Percentiles rank a stretch among this genome's conserved stretches.
Evolutionary conservation across 495 filamentous ascomycete genomes (phyloP).

Genomic region (Aspergillus bertholletiae): DNA sequence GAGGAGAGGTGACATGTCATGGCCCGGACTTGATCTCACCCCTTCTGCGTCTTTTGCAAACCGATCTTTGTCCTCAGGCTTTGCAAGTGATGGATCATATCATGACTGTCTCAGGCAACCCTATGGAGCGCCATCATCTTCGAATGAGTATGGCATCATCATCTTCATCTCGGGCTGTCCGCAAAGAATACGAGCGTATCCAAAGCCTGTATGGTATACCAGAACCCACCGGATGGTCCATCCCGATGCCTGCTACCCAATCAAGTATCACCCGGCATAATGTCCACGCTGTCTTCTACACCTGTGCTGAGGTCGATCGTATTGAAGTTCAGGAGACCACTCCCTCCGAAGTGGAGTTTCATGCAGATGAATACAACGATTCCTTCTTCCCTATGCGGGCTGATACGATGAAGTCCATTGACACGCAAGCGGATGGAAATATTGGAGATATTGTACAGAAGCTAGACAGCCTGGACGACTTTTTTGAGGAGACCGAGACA

Average conservation of each 20-base stretch:
- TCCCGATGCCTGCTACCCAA: conserved; percentile 87
- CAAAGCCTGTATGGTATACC: conserved; percentile 96
- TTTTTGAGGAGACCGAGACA: conserved; percentile 71
- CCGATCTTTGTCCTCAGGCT: conserved; percentile 88
- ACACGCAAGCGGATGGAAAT: conserved; percentile 70
- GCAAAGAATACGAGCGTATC: conserved; percentile 91
- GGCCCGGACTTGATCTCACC: conserved; percentile 96
- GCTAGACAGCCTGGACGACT: conserved; percentile 90
- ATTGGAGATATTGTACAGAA: conserved; percentile 85
- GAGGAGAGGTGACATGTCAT: conserved; percentile 82
- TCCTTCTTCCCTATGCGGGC: conserved; percentile 77
- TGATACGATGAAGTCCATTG: conserved; percentile 89
- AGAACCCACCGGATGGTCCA: conserved; percentile 92
- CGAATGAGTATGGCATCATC: conserved; percentile 91
- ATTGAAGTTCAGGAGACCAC: conserved; percentile 55
- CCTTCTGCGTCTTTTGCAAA: conserved; percentile 83
- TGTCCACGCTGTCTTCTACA: conserved; percentile 96
- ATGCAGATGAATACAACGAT: conserved; percentile 79
- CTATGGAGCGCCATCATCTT: conserved; percentile 89
- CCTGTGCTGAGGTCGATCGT: conserved; percentile 65
- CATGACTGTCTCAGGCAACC: conserved; percentile 87
- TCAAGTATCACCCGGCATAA: conserved; percentile 80
- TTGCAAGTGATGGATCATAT: conserved; percentile 89
- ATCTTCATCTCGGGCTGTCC: conserved; percentile 72
- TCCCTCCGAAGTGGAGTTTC: conserved; percentile 88